Evolutionary conservation across 73 alveolate species (phyloP).

Genomic region (Stentor coeruleus): DNA sequence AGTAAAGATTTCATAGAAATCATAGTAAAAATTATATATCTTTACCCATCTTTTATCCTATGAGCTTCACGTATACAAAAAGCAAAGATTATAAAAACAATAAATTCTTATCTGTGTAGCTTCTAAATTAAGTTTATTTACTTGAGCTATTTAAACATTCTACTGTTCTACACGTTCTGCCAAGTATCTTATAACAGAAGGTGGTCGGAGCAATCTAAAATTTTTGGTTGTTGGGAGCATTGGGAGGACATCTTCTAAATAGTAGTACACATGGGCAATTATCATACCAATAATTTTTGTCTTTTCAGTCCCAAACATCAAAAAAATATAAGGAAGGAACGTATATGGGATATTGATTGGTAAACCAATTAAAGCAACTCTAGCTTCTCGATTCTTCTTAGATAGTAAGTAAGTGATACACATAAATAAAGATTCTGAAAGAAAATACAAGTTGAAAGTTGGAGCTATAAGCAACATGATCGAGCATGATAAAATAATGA

Average conservation of each 20-base stretch:
- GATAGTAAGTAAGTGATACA: conserved; percentile 6
- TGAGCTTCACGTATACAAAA: no score
- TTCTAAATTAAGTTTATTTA: no score
- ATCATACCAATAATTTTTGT: neutral
- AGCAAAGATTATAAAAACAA: no score
- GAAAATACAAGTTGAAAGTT: neutral
- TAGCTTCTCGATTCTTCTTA: conserved; percentile 6
- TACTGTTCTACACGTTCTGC: conserved; percentile 19
- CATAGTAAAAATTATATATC: no score
- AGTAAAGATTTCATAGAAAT: no score
- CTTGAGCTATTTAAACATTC: neutral
- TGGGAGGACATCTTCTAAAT: conserved; percentile 3
- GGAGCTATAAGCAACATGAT: neutral
- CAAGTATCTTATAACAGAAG: neutral
- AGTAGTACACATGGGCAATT: neutral
- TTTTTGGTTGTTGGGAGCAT: neutral
- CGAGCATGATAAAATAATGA: neutral
- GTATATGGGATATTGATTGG: conserved; percentile 7
- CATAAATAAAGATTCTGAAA: conserved; percentile 6
- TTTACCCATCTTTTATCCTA: no score
- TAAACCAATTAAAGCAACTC: neutral
- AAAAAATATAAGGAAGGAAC: conserved; percentile 6
- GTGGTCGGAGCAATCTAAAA: neutral
- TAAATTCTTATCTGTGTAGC: no score
- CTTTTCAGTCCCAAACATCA: neutral